Evolutionary conservation across 2,329 filamentous ascomycete species (phyloP), one percentile per base, ranked within the genome.

Genomic region (Paecilomyces niveus): DNA sequence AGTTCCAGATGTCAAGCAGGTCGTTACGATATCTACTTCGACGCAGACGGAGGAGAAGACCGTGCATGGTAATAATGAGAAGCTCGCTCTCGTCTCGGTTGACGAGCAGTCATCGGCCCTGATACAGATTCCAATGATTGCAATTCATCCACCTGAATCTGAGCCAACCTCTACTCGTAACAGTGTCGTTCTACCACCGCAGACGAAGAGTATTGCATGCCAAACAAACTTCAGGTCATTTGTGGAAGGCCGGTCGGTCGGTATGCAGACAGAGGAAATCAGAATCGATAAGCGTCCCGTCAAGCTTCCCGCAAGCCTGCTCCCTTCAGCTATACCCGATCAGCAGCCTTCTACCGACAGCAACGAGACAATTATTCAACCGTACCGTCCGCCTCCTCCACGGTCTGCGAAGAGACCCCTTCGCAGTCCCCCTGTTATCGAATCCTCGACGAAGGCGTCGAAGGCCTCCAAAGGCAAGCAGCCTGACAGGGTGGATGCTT

Each of bases 181-280:
- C 64, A 86, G 88, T 55, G 81, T 86, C 5, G 83, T 96, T 57
- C 86, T 96, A 31, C 92, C 92, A 57, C 86, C 92, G 58, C 85
- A 85, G 61, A 88, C 85, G 6, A 97, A 92, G 72, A 91, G 91
- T 73, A 86, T 89, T 62, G 87, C 86, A 18, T 93, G 89, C 67
- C 94, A 99, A 74, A 91, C 92, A 26, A 81, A 81, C 39, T 78
- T 85, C 54, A 72, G 80, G 10, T 67, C 78, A 35, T 66, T 78
- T 9, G 70, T 73, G 26, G 72, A 77, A 18, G 78, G 79, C 64
- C 78, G 76, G 49, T 87, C 81, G 58, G 80, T 75, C 53, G 85
- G 83, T 2, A 82, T 92, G 59, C 94, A 99, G 77, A 99, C 94
- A 0, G 92, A 97, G 65, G 89, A 90, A 59, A 97, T 97, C 59